Conservation (phyloP, 148 eudicot species). For the Fallopia convolvulus region DNA sequence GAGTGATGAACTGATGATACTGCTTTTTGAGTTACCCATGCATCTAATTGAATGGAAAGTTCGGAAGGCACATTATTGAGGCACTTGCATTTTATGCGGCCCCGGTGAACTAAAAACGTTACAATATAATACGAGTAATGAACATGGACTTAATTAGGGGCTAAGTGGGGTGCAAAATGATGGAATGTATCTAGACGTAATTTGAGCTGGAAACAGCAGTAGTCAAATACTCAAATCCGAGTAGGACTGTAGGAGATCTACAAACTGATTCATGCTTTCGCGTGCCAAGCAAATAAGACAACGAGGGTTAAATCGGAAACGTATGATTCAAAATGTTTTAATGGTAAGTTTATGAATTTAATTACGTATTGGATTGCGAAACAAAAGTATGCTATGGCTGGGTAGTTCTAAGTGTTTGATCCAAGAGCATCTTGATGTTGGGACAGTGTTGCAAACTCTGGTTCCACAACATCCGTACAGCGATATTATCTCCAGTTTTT, state of each 20-base stretch:
- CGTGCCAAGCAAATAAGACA: background rate
- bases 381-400: no score
- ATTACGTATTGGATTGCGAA: no score
- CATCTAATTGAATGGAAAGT: background rate
- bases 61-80: background rate
- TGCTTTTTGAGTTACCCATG: no score
- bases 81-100: background rate
- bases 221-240: background rate
- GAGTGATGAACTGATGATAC: no score
- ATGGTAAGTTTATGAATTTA: no score
- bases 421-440: no score
- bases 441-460: no score
- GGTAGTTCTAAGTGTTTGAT: no score
- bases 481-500: no score
- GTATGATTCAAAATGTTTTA: no score
- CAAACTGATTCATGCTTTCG: background rate
- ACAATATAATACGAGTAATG: background rate
- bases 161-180: slow-evolving; percentile 5
- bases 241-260: background rate
- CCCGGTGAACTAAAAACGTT: background rate
- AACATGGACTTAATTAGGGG: slow-evolving; percentile 3
- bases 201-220: background rate
- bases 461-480: no score
- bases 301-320: background rate
- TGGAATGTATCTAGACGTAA: slow-evolving; percentile 1